Base-by-base conservation (phyloP, 2,329 filamentous ascomycete genomes). In the Pezicula carpinea region DNA sequence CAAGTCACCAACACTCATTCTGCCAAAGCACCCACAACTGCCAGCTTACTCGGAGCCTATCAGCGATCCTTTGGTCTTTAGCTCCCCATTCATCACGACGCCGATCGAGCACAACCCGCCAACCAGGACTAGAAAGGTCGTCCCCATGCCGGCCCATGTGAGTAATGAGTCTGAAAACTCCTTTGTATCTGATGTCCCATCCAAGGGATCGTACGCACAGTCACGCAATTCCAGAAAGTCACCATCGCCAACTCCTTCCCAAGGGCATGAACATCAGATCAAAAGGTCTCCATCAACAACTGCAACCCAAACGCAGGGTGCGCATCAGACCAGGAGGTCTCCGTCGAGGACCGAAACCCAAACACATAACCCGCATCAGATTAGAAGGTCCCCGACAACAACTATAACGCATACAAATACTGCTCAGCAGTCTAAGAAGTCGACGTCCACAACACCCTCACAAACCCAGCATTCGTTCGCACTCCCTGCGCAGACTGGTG, bases 401-500 rank as follows among this genome's bases (percentile, higher is more conserved):
- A 18, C 33, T 15, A 35, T 15, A n/a, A 35, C 14, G 7, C 33
- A 33, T 15, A 18, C 17, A 35, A 7, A 35, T 15, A 26, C 23
- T 8, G 23, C 23, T 10, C 33, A 35, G 33, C 33, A 35, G 17
- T 15, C 14, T 10, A 35, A n/a, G 33, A 35, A 35, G 17, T 18
- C 50, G 3, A 61, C 33, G 22, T 19, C 15, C 34, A 61, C 59
- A 23, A 69, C 70, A 4, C 70, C 71, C 39, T 77, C 69, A 47
- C 67, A 67, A 52, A 80, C 77, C 15, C 70, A 72, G 34, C 76
- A 79, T 49, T 83, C 80, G 0, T 82, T 82, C 58, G 69, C 79
- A 42, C 69, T 83, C 3, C 80, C 80, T 3, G 77, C 18, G 22
- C 38, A 83, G 52, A 66, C 82, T 38, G 75, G 77, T 8, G 80